Conservation (phyloP, 768 basidiomycete species). For the Mrakia hoshinonis region DNA sequence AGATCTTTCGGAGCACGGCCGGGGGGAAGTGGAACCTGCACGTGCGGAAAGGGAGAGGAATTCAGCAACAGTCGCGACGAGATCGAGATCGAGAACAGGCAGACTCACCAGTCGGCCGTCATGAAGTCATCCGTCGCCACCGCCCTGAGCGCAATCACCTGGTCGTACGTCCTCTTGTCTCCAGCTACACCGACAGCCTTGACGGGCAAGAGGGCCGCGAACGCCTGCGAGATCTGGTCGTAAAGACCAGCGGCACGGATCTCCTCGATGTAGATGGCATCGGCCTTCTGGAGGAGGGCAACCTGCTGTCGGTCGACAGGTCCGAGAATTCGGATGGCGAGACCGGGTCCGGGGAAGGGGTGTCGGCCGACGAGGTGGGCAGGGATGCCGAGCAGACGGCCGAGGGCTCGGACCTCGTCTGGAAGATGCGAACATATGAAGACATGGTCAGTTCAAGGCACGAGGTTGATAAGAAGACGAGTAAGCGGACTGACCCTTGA, state of each 20-base stretch:
- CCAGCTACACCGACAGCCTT: conserved; percentile 98
- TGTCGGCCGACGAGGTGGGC: conserved; percentile 88
- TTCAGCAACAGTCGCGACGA: not conserved
- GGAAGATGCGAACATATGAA: not conserved
- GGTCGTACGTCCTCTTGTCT: conserved; percentile 91
- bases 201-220: conserved; percentile 90
- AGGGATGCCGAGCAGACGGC: conserved; percentile 82
- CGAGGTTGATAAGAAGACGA: not conserved
- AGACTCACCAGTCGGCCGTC: conserved; percentile 89
- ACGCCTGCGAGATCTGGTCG: conserved; percentile 89
- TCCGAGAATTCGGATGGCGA: conserved; percentile 95
- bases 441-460: not conserved
- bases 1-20: conserved; percentile 78
- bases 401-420: conserved; percentile 95
- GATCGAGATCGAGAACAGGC: not conserved
- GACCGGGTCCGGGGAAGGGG: conserved; percentile 96
- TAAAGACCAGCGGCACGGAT: conserved; percentile 88
- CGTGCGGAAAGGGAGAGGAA: not conserved
- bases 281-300: conserved; percentile 70
- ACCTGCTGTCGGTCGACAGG: conserved; percentile 92
- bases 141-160: conserved; percentile 89
- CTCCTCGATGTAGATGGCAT: conserved; percentile 94
- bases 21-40: conserved; percentile 92
- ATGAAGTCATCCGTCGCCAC: conserved; percentile 99
- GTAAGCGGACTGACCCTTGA: conserved; percentile 64